These are phyloP conservation scores for Alternaria hordeiaustralica DNA, from an alignment of 2,329 filamentous ascomycete species.

Conservation along the genomic window DNA sequence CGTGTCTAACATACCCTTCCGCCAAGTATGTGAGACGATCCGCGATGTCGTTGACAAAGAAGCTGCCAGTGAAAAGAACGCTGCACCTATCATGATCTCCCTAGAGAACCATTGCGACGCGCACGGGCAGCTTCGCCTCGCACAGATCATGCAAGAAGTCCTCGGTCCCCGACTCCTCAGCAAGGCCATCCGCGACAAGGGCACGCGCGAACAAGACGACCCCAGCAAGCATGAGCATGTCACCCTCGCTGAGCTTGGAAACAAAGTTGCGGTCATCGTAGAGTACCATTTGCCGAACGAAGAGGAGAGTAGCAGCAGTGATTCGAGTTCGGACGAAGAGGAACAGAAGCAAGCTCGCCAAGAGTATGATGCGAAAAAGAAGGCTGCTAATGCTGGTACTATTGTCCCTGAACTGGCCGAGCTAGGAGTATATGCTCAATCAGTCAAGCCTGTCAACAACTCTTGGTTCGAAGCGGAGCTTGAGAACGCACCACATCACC, in stretches of 20 bases:
- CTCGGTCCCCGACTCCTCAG: slow-evolving; percentile 67
- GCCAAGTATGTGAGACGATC: slow-evolving; percentile 69
- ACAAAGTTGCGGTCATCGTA: slow-evolving; percentile 71
- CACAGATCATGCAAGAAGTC: slow-evolving; percentile 69
- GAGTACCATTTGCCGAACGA: slow-evolving; percentile 69
- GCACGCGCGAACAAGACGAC: slow-evolving; percentile 62
- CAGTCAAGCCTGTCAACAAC: slow-evolving; percentile 70
- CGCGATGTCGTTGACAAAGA: slow-evolving; percentile 68
- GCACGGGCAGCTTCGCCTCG: slow-evolving; percentile 66
- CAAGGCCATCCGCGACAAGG: slow-evolving; percentile 63
- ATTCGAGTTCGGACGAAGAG: slow-evolving; percentile 46
- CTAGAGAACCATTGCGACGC: slow-evolving; percentile 71
- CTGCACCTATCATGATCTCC: slow-evolving; percentile 68
- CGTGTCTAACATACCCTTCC: slow-evolving; percentile 70
- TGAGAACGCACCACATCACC: slow-evolving; percentile 63
- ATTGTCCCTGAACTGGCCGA: slow-evolving; percentile 71
- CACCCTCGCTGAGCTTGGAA: slow-evolving; percentile 63
- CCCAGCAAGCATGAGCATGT: slow-evolving; percentile 58
- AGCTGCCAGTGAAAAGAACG: slow-evolving; percentile 53
- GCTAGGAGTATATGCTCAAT: slow-evolving; percentile 73
- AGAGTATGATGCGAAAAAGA: slow-evolving; percentile 62
- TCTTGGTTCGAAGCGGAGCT: slow-evolving; percentile 66
- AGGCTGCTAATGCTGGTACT: slow-evolving; percentile 53
- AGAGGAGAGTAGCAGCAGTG: slow-evolving; percentile 47
- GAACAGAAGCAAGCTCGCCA: slow-evolving; percentile 59